Base-by-base conservation (phyloP, 2,329 filamentous ascomycete genomes). In the Chrysosporium queenslandicum region DNA sequence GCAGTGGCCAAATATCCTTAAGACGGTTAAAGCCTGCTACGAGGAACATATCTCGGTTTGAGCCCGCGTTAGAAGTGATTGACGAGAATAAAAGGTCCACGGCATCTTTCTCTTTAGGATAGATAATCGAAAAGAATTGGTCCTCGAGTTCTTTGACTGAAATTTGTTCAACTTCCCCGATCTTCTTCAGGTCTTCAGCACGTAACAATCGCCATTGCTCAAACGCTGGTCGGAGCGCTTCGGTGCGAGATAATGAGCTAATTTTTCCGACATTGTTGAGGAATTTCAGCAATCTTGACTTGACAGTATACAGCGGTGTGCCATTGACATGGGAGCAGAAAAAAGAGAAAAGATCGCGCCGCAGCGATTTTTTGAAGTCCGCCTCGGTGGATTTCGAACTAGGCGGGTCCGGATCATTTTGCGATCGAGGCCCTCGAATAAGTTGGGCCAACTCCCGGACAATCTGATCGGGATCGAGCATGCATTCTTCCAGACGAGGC, bases 401-500 rank as follows among this genome's bases (percentile, higher is more conserved):
- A 18, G 67, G 64, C 16, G 65, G 61, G 20, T 66, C 60, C 29
- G 49, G 42, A 53, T 56, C 58, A 3, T 30, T 37, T 18, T 45
- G 39, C 14, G 39, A 16, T 57, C 34, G 66, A 23, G 62, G 58
- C 50, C 79, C 78, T 58, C 83, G 80, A 9, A 92, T 65, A 0
- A 76, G 69, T 29, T 74, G 75, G 55, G 79, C 75, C 4, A 95
- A 66, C 2, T 83, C 77, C 18, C 79, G 78, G 23, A 77, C 72
- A 41, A 95, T 75, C 55, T 92, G 83, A 25, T 77, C 79, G 3
- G 80, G 72, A 63, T 97, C 89, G 58, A 96, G 79, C 2, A 91
- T 77, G 61, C 85, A 94, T 67, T 96, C 92, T 67, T 96, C 90
- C 8, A 95, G 70, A 1, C 78, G 79, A 0, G 87, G 87, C 18